Evolutionary conservation across 108 stramenopile genomes (phyloP), one percentile per base, ranked within the genome.

Genomic region (Parietichytrium sp.): DNA sequence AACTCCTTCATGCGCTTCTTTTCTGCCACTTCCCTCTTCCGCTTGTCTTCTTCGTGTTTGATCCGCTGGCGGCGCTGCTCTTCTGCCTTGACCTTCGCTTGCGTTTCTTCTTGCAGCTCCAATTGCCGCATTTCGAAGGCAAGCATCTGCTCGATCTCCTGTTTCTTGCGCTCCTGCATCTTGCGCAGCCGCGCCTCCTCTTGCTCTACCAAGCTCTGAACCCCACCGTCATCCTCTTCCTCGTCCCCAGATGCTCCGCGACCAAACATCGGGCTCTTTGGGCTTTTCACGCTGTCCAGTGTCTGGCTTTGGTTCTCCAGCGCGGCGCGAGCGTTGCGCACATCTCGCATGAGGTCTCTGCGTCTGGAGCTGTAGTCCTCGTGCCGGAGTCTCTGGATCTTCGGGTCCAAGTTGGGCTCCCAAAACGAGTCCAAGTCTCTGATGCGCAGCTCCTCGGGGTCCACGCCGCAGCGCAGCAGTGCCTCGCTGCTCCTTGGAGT

Each of bases 371-470:
- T 89, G 87, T 92, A 92, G 8, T 87, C 85, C 49, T 92, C 90
- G 80, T 91, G 88, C 30, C 91, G 85, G 81, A 92, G 55, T 15
- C 87, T 52, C 81, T 92, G 91, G 13, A 91, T 87, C 55, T 87
- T 87, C 3, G 89, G 88, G 45, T 90, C 90, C 38, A 91, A 52
- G 25, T 54, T 86, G 4, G 86, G 79, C 84, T 90, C 91, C 85
- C 85, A 89, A 51, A 92, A 92, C 27, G 83, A 86, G 80, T 91
- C 91, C 25, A 92, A 82, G 79, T 90, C 88, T 23, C 91, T 88
- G 27, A 90, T 84, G 4, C 87, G 72, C 12, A 92, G 55, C 0
- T 90, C 79, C 12, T 81, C 54, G 3, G 87, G 83, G 49, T 89
- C 87, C 3, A 90, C 72, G n/a, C 91, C 91, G 13, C 89, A 87